A percentile compares a stretch with the other conserved stretches of the same genome.
These are phyloP conservation scores for Acer saccharum DNA, from an alignment of 345 rosid genomes.

Conservation along the genomic window DNA sequence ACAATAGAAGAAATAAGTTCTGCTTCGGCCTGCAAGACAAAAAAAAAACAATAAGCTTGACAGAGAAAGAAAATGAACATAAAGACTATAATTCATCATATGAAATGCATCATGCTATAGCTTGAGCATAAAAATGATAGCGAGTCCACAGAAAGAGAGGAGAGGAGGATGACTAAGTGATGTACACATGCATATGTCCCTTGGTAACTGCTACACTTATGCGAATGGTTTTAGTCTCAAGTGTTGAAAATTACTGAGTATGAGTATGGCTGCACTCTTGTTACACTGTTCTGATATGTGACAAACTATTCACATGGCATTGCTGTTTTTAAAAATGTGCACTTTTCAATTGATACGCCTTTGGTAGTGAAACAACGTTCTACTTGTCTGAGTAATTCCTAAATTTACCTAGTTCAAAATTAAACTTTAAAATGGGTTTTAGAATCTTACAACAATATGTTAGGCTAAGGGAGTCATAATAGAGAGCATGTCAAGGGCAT, in stretches of 20 bases:
- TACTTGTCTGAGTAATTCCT: not conserved
- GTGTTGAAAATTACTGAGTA: not conserved
- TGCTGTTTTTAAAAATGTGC: not conserved
- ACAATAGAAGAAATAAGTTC: conserved; percentile 84
- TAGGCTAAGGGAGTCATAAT: not conserved
- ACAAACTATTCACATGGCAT: not conserved
- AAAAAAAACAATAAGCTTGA: conserved; percentile 1
- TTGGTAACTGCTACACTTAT: too few species aligned
- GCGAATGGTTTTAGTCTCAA: not conserved
- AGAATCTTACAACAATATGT: not conserved
- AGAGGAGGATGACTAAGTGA: not conserved
- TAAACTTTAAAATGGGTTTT: not conserved
- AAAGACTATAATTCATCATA: conserved; percentile 3
- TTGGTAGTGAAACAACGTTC: not conserved
- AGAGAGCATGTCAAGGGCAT: conserved; percentile 4
- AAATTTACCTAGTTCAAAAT: not conserved
- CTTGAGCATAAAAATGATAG: not conserved
- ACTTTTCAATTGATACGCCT: not conserved
- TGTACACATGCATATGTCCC: not conserved
- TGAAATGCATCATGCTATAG: not conserved
- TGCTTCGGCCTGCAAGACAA: conserved; percentile 77
- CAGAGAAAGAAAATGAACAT: not conserved
- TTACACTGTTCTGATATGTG: not conserved
- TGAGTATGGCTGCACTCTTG: not conserved
- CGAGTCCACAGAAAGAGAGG: not conserved